Conservation (phyloP, 106 monocot genomes). For the Acorus calamus region DNA sequence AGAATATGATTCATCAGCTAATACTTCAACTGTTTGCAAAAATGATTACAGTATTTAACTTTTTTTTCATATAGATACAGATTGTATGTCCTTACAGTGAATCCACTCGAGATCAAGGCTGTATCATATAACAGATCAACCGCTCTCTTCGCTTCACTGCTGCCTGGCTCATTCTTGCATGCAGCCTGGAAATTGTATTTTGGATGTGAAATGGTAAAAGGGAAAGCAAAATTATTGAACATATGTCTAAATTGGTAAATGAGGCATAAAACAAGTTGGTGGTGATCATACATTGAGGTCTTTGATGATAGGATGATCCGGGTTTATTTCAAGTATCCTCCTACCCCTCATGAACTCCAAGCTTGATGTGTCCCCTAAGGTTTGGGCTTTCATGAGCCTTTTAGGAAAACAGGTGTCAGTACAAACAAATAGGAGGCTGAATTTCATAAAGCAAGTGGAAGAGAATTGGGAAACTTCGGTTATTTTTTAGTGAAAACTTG, state of each 20-base stretch:
- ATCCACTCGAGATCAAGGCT: constrained; percentile 93
- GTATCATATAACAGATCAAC: constrained; percentile 93
- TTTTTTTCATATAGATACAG: background rate
- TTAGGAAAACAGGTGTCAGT: background rate
- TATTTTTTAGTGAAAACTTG: too few species aligned
- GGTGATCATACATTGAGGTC: constrained; percentile 64
- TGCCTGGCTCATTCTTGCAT: constrained; percentile 82
- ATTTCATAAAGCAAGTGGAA: background rate
- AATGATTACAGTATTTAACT: too few species aligned
- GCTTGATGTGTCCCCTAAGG: constrained; percentile 85
- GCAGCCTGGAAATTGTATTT: constrained; percentile 45
- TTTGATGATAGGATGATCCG: constrained; percentile 84
- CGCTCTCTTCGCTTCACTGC: constrained; percentile 79
- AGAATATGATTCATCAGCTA: too few species aligned
- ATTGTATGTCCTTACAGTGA: constrained; percentile 50
- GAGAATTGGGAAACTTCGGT: background rate
- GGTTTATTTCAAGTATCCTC: constrained; percentile 85
- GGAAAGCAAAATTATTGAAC: too few species aligned
- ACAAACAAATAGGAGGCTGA: background rate
- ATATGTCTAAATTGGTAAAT: too few species aligned
- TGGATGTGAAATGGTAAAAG: too few species aligned
- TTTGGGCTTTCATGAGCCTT: constrained; percentile 95
- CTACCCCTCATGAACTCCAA: constrained; percentile 95
- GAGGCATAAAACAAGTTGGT: background rate
- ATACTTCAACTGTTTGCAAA: too few species aligned